Conservation (phyloP, 2,329 filamentous ascomycete species). For the Zalaria obscura region DNA sequence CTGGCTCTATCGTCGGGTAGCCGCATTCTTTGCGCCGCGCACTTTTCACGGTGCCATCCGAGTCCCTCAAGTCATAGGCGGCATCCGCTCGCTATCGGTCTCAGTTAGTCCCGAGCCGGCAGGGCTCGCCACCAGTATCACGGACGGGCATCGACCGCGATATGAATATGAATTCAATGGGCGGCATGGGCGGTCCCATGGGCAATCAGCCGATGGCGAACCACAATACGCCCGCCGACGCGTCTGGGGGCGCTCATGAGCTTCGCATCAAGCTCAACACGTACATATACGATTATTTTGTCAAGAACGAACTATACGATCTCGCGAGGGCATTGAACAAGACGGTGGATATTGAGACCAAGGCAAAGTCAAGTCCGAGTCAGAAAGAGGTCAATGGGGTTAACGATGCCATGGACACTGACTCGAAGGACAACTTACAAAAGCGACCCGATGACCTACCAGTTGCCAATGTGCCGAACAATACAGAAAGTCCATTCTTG, state of each 20-base stretch:
- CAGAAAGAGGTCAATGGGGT: slow-evolving; percentile 51
- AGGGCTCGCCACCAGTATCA: slow-evolving; percentile 4
- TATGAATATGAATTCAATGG: slow-evolving; percentile 54
- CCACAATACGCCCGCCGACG: slow-evolving; percentile 7
- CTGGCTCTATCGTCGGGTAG: too few relatives aligned
- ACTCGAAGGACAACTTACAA: slow-evolving; percentile 64
- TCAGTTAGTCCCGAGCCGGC: not conserved
- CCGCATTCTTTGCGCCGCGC: too few relatives aligned
- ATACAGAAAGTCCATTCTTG: slow-evolving; percentile 67
- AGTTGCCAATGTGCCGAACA: slow-evolving; percentile 51
- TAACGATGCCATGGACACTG: slow-evolving; percentile 58
- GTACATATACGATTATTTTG: slow-evolving; percentile 84
- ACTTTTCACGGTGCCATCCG: too few relatives aligned
- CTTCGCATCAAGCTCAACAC: slow-evolving; percentile 55
- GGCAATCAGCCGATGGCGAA: slow-evolving; percentile 40
- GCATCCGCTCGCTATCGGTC: not conserved
- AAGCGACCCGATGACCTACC: slow-evolving; percentile 74
- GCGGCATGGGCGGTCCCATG: slow-evolving; percentile 48
- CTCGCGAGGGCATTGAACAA: slow-evolving; percentile 63
- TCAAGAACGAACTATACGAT: slow-evolving; percentile 72
- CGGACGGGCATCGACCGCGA: slow-evolving; percentile 39
- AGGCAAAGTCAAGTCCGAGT: slow-evolving; percentile 47
- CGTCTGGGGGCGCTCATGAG: slow-evolving; percentile 32
- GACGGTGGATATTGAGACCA: slow-evolving; percentile 25
- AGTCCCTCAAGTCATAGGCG: too few relatives aligned